Percentiles rank a stretch among this genome's conserved stretches.
Conservation (phyloP, 192 early-diverging fungal genomes). For the Entrophospora sp. region DNA sequence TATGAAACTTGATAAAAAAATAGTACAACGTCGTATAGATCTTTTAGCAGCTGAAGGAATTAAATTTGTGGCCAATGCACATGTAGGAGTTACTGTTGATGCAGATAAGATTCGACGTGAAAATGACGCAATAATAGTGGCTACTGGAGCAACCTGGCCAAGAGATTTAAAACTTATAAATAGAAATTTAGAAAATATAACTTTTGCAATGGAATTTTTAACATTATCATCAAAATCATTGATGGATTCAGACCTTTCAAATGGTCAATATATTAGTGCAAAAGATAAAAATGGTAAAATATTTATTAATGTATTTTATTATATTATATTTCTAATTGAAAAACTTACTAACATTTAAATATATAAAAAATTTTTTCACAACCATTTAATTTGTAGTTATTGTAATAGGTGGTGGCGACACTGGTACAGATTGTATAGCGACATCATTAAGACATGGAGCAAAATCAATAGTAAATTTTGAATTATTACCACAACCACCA, state of each 20-base stretch:
- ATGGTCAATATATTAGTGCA: constrained; percentile 71
- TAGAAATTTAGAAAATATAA: constrained; percentile 78
- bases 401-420: constrained; percentile 98
- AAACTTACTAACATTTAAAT: too few relatives aligned
- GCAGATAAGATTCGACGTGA: constrained; percentile 53
- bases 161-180: constrained; percentile 87
- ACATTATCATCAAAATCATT: constrained; percentile 82
- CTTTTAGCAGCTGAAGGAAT: constrained; percentile 93
- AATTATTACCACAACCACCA: constrained; percentile 93
- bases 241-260: constrained; percentile 67
- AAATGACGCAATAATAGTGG: constrained; percentile 79
- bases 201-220: constrained; percentile 99
- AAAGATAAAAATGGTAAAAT: constrained; percentile 71
- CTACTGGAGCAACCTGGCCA: constrained; percentile 96
- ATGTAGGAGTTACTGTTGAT: constrained; percentile 81
- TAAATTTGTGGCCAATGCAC: constrained; percentile 75
- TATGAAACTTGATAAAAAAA: constrained; percentile 98
- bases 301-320: neutral
- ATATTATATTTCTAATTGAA: neutral
- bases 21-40: constrained; percentile 90
- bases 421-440: constrained; percentile 93
- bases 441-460: constrained; percentile 91
- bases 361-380: neutral
- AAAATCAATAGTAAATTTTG: constrained; percentile 88
- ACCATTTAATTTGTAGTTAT: constrained; percentile 41